Base-by-base conservation (phyloP, 768 basidiomycete species). In the Cystobasidium tubakii region DNA sequence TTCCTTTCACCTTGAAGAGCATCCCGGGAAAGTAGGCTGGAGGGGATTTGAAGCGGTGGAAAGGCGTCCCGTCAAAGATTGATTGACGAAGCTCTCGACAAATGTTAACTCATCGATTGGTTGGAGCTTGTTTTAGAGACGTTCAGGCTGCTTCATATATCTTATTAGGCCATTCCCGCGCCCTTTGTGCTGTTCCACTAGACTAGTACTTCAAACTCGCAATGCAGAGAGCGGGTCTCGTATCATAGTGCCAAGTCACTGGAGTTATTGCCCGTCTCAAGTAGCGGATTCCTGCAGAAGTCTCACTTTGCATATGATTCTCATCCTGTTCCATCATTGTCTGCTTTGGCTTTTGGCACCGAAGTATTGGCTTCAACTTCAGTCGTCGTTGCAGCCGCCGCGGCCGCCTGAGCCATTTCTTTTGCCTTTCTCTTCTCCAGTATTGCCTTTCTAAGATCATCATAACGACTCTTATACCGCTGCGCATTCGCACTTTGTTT, bases 371-470 rank as follows among this genome's bases (percentile, higher is more conserved):
- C 46, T 50, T 3, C 46, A 50, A 50, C 46, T 15, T 31, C 23
- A 6, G 17, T 19, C 21, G 33, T 9, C 9, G 34, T 27, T 6
- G 39, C 63, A 42, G 57, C 57, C 2, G 63, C 34, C 4, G 69
- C 69, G 33, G 50, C 69, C 2, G 69, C 69, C n/a, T 4, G 2
- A 23, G 69, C 69, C 39, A 39, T 53, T 42, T 71, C 69, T 53
- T 71, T 71, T 23, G 55, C 50, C 36, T 60, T 71, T 55, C 69
- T 29, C 31, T 71, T 71, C 34, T 71, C 69, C 25, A 71, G 23
- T 13, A 71, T 71, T 19, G 50, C 54, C 39, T 71, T 71, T n/a
- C 69, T 46, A 17, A 71, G 34, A 27, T 71, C 69, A 13, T 71
- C 69, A 53, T 57, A 71, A 23, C 39, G 25, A 27, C 34, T 36